A percentile compares a stretch with the other conserved stretches of the same genome.
Evolutionary conservation across 257 asterid species (phyloP).

Genomic region (Gynochthodes officinalis): DNA sequence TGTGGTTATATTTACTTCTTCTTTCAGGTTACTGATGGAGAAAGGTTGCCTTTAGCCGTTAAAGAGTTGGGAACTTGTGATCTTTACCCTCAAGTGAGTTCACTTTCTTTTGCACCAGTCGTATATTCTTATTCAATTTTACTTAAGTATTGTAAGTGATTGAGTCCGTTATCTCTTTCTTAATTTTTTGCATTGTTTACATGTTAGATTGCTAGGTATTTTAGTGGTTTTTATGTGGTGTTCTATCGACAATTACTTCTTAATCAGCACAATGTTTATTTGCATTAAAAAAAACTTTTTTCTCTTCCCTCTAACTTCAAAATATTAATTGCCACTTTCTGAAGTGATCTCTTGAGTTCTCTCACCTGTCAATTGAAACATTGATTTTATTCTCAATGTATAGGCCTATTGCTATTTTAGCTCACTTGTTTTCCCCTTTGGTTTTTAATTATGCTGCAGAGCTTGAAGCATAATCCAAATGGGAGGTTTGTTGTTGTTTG

Average conservation of each 20-base stretch:
- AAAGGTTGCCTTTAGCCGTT: slow-evolving; percentile 93
- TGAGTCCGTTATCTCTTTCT: neutral
- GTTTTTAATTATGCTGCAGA: slow-evolving; percentile 39
- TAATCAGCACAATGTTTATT: neutral
- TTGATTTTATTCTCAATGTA: neutral
- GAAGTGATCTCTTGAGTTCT: too few relatives aligned
- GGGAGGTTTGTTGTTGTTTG: slow-evolving; percentile 97
- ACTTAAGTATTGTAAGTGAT: neutral
- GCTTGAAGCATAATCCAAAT: slow-evolving; percentile 94
- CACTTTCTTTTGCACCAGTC: slow-evolving; percentile 7
- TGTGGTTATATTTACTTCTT: slow-evolving; percentile 13
- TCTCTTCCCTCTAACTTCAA: neutral
- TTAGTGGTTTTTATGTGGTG: neutral
- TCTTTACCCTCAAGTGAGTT: slow-evolving; percentile 92
- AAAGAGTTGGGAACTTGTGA: slow-evolving; percentile 97
- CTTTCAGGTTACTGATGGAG: slow-evolving; percentile 87
- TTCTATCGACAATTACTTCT: neutral
- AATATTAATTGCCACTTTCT: neutral
- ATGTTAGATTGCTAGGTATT: too few relatives aligned
- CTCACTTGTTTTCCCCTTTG: slow-evolving; percentile 5
- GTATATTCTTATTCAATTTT: neutral
- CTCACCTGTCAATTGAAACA: neutral
- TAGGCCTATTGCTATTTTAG: neutral
- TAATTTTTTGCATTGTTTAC: neutral
- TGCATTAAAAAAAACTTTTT: neutral